phyloP scores from a whole-genome alignment of 352 stramenopile genomes.

The Phytophthora parvispora region DNA sequence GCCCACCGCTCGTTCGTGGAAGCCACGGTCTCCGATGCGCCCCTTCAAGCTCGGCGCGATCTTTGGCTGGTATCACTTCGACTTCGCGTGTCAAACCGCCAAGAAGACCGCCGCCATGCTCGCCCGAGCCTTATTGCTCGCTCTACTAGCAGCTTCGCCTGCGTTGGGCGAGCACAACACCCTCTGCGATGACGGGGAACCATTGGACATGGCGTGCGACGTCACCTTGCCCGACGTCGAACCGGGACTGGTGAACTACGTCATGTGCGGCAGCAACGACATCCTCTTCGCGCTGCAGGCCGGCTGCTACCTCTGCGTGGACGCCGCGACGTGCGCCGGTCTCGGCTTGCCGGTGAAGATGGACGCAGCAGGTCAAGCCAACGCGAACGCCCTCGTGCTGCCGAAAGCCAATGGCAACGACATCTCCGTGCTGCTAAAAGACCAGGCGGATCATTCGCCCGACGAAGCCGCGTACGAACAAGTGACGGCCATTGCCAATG shows the following conservation, averaged over 20 bases:
- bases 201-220: slow-evolving; percentile 28
- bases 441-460: slow-evolving; percentile 19
- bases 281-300: slow-evolving; percentile 50
- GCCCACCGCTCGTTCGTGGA: slow-evolving; percentile 3
- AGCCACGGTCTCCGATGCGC: slow-evolving; percentile 17
- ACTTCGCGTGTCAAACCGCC: slow-evolving; percentile 23
- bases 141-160: slow-evolving; percentile 8
- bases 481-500: slow-evolving; percentile 12
- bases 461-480: slow-evolving; percentile 24
- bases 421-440: slow-evolving; percentile 31
- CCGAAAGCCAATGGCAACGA: slow-evolving; percentile 37
- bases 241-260: background rate
- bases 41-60: slow-evolving; percentile 22
- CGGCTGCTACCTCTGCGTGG: slow-evolving; percentile 68
- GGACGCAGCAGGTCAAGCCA: background rate
- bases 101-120: background rate
- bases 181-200: slow-evolving; percentile 46
- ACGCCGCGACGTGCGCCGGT: slow-evolving; percentile 34
- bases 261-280: slow-evolving; percentile 14
- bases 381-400: background rate
- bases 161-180: slow-evolving; percentile 24
- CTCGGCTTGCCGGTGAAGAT: background rate
- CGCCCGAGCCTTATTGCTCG: background rate
- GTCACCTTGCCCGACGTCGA: background rate
- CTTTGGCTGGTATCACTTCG: slow-evolving; percentile 16